Base-by-base conservation (phyloP, 2,329 filamentous ascomycete species). In the Colletotrichum noveboracense region DNA sequence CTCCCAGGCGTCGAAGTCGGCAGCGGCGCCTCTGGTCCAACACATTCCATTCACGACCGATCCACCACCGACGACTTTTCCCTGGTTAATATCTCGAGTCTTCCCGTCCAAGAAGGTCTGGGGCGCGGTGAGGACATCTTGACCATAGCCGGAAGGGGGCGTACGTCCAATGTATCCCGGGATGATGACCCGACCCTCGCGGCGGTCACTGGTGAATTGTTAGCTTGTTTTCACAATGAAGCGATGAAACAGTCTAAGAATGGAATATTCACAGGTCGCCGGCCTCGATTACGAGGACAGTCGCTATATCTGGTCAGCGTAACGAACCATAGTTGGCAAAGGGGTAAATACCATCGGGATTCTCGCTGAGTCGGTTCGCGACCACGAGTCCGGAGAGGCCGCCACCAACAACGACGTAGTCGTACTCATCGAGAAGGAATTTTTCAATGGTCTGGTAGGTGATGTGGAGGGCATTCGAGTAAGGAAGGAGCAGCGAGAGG, bases 341-440 rank as follows among this genome's bases (percentile, higher is more conserved):
- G 12, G 7, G 6, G 5, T n/a, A 43, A 71, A 28, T 68, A 80
- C 78, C 60, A 65, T 78, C 74, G 12, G 79, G 66, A 70, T 86
- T 81, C 78, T 88, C 86, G 21, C 84, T 84, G 58, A 89, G 80
- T 6, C 86, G 80, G 28, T 84, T 84, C 28, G 86, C 86, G 32
- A 89, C 80, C 2, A 86, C 84, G 13, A 89, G 82, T 28, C 88
- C 87, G 38, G 86, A 86, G 32, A 85, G 83, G 6, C 88, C 88
- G 21, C 87, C 88, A 6, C 88, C 88, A 30, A 87, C 82, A 55
- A 89, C 80, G 18, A 88, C 79, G 67, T 84, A 86, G 71, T 85
- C 82, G 67, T 86, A 85, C 10, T 74, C 62, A 12, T 9, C 14
- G 18, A 70, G 73, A 7, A 77, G 58, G 5, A 70, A 77, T 7